Base-by-base conservation (phyloP, 2,329 filamentous ascomycete genomes). In the Penicillium italicum region DNA sequence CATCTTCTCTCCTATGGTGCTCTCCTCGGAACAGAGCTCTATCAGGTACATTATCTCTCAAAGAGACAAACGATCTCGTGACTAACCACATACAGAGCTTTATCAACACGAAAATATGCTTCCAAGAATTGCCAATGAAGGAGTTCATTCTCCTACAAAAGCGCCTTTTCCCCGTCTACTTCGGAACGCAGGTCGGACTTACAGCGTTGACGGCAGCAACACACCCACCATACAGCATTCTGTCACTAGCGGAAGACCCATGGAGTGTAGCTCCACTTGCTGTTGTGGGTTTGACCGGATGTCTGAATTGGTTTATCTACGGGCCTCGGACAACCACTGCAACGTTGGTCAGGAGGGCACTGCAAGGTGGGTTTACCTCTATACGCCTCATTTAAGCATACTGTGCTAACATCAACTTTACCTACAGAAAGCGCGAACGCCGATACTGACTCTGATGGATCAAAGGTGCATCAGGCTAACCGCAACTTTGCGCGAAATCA, bases 71-170 rank as follows among this genome's bases (percentile, higher is more conserved):
- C 24, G 18, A 12, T 11, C 14, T 7, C 4, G 2, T 24, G 3
- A 26, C 14, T 20, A 37, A 26, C 16, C 10, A 24, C 0, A 20
- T 8, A 5, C 64, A 77, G 60, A 75, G 62, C 57, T 76, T 77
- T 49, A 55, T 76, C 36, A 72, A 76, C 50, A 75, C 73, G 1
- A 77, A 75, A 58, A 58, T 78, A 18, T 68, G 72, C 22, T 72
- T 70, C 55, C 62, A 62, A 47, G 62, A 61, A 6, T 69, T 77
- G 5, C 70, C 75, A 0, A 66, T 67, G 46, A 65, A 69, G 1
- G 63, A 72, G 1, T 78, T 78, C 50, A 72, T 72, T 8, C 62
- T 53, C 1, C 62, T 78, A 3, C 73, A 77, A 46, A 76, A 74
- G 53, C 67, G 65, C 3, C 46, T 76, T 0, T 77, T 77, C 48